These are phyloP conservation scores for Cymbopogon flexuosus DNA, from an alignment of 202 grass and related monocot species.

Conservation along the genomic window DNA sequence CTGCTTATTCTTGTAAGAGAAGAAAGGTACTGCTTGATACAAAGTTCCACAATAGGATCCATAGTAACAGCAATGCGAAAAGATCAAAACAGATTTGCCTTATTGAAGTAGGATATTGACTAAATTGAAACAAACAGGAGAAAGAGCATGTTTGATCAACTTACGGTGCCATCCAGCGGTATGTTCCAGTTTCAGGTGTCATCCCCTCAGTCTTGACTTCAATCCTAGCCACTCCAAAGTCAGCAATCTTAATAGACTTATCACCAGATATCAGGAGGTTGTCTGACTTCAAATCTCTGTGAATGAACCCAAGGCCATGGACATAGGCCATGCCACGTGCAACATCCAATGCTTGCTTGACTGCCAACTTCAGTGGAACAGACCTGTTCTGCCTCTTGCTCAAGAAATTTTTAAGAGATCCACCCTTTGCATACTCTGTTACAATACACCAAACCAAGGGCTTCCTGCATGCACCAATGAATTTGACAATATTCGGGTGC, in stretches of 20 bases:
- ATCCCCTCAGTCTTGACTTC: slow-evolving; percentile 91
- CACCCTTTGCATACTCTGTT: slow-evolving; percentile 88
- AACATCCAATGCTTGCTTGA: slow-evolving; percentile 81
- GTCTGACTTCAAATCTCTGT: slow-evolving; percentile 88
- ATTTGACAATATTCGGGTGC: slow-evolving; percentile 87
- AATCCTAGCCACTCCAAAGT: slow-evolving; percentile 91
- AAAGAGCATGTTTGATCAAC: slow-evolving; percentile 36
- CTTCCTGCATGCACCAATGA: slow-evolving; percentile 86
- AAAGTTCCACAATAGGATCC: not conserved
- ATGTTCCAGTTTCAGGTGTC: slow-evolving; percentile 97
- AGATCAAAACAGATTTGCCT: not conserved
- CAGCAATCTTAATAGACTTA: slow-evolving; percentile 94
- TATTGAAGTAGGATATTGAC: not conserved
- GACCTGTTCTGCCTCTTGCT: slow-evolving; percentile 64
- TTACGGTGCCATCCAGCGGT: slow-evolving; percentile 99
- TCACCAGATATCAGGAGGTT: slow-evolving; percentile 88
- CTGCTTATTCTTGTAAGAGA: not conserved
- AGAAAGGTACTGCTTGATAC: not conserved
- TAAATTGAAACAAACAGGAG: slow-evolving; percentile 1
- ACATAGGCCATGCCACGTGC: slow-evolving; percentile 91
- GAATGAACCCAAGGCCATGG: slow-evolving; percentile 75
- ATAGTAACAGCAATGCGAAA: not conserved
- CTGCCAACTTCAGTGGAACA: slow-evolving; percentile 73
- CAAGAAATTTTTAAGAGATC: slow-evolving; percentile 83
- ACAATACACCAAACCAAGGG: slow-evolving; percentile 95